These are phyloP conservation scores for Trametes versicolor DNA, from an alignment of 1,284 basidiomycete genomes.

Conservation along the genomic window DNA sequence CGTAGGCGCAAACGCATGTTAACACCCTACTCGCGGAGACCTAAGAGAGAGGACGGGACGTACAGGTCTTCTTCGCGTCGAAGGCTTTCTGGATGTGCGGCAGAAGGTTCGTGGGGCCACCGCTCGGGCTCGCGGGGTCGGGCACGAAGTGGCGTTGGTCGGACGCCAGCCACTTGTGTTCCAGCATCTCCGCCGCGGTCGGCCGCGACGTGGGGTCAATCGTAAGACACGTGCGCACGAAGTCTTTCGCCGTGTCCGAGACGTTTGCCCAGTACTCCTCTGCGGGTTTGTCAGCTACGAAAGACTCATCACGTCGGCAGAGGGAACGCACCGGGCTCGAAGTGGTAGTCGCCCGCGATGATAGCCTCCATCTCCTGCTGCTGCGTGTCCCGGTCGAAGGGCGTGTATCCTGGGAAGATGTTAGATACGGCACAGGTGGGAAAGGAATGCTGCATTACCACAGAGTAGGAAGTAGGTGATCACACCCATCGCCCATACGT, in stretches of 20 bases:
- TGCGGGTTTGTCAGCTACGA: conserved; percentile 27
- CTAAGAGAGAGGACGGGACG: conserved; percentile 43
- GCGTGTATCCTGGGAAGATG: conserved; percentile 74
- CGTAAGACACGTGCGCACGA: conserved; percentile 85
- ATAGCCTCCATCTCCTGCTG: conserved; percentile 94
- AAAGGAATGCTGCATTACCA: conserved; percentile 45
- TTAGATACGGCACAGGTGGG: not conserved
- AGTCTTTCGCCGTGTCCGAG: conserved; percentile 82
- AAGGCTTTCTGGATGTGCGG: conserved; percentile 91
- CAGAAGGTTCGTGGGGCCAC: conserved; percentile 82
- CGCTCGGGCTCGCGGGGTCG: conserved; percentile 64
- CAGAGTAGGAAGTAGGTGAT: conserved; percentile 96
- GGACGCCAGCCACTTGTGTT: conserved; percentile 85
- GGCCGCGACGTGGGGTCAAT: conserved; percentile 83
- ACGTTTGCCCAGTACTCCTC: conserved; percentile 90
- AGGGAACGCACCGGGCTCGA: conserved; percentile 72
- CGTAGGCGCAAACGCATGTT: conserved; percentile 8
- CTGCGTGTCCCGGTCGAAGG: conserved; percentile 91
- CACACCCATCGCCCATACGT: conserved; percentile 97
- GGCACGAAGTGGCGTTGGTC: conserved; percentile 75
- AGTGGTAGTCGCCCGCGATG: conserved; percentile 90
- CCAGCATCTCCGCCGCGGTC: conserved; percentile 75
- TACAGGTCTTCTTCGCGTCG: conserved; percentile 88
- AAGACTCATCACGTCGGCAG: conserved; percentile 14
- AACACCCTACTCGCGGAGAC: conserved; percentile 5